Conservation (phyloP, 2,329 filamentous ascomycete species). For the Aureobasidium sp. region DNA sequence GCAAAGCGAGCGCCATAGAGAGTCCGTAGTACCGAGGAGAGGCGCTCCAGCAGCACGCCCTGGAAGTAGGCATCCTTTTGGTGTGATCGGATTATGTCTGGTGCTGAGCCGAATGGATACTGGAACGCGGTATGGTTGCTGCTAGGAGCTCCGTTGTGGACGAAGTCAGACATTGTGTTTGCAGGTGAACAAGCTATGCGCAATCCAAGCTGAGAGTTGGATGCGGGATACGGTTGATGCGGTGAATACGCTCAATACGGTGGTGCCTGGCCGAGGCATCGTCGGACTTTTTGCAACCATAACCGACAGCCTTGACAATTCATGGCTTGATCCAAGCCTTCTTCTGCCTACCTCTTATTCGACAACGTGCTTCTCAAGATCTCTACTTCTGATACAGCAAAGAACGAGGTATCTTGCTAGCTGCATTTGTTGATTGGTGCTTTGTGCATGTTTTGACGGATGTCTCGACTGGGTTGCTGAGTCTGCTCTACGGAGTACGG, state of each 20-base stretch:
- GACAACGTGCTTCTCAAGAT: too few species aligned
- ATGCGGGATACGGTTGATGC: neutral
- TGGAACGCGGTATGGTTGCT: conserved; percentile 20
- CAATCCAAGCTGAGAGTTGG: neutral
- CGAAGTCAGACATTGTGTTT: conserved; percentile 24
- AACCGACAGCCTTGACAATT: neutral
- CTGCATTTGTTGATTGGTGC: too few species aligned
- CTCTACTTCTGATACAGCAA: neutral
- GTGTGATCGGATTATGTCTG: conserved; percentile 88
- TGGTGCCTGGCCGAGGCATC: neutral
- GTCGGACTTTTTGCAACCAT: neutral
- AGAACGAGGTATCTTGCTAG: too few species aligned
- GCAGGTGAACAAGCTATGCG: neutral
- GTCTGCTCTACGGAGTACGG: neutral
- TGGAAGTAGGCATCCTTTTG: conserved; percentile 96
- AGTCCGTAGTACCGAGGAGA: conserved; percentile 72
- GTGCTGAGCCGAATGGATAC: conserved; percentile 78
- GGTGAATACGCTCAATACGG: neutral
- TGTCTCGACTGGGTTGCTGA: neutral
- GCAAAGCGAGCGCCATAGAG: conserved; percentile 78
- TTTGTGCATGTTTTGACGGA: neutral
- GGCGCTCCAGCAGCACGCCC: conserved; percentile 67
- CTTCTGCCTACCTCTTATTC: too few species aligned
- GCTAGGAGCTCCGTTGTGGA: conserved; percentile 17
- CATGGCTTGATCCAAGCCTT: too few species aligned